phyloP scores from a whole-genome alignment of 2,329 filamentous ascomycete species.

The Conoideocrella luteorostrata region DNA sequence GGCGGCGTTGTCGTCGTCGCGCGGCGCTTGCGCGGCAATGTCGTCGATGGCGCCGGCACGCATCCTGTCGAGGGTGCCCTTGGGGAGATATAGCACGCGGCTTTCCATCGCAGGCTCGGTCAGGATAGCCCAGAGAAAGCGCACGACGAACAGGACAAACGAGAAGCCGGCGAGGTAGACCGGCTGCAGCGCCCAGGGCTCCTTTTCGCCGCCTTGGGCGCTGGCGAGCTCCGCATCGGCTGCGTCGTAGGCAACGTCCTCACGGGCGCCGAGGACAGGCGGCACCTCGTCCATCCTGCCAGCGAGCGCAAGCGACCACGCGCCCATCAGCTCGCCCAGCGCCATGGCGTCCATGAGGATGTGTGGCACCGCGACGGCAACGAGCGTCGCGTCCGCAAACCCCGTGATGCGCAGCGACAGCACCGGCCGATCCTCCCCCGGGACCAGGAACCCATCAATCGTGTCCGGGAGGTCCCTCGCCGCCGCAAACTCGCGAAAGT shows the following conservation, averaged over 20 bases:
- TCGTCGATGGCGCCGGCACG: conserved; percentile 21
- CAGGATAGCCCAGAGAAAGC: conserved; percentile 26
- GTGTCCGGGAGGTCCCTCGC: conserved; percentile 13
- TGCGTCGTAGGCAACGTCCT: conserved; percentile 10
- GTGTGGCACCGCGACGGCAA: conserved; percentile 41
- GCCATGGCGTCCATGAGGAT: conserved; percentile 40
- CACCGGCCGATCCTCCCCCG: conserved; percentile 37
- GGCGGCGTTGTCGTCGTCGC: too few relatives aligned
- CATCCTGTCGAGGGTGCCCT: conserved; percentile 20
- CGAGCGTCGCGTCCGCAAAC: conserved; percentile 42
- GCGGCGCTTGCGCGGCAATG: not conserved
- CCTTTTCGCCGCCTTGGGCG: too few relatives aligned
- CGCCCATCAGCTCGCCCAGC: conserved; percentile 31
- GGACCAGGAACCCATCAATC: conserved; percentile 33
- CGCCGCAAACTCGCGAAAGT: conserved; percentile 13
- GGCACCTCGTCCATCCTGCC: conserved; percentile 35
- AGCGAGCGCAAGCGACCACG: conserved; percentile 39
- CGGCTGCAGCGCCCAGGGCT: too few relatives aligned
- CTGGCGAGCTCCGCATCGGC: conserved; percentile 16
- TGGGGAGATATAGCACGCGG: conserved; percentile 34
- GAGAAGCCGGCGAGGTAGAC: too few relatives aligned
- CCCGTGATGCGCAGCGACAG: conserved; percentile 40
- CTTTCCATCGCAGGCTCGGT: conserved; percentile 25
- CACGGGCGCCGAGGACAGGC: conserved; percentile 23
- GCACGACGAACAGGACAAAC: conserved; percentile 26